Base-by-base conservation (phyloP, 352 stramenopile species). In the Pythium graminicola region DNA sequence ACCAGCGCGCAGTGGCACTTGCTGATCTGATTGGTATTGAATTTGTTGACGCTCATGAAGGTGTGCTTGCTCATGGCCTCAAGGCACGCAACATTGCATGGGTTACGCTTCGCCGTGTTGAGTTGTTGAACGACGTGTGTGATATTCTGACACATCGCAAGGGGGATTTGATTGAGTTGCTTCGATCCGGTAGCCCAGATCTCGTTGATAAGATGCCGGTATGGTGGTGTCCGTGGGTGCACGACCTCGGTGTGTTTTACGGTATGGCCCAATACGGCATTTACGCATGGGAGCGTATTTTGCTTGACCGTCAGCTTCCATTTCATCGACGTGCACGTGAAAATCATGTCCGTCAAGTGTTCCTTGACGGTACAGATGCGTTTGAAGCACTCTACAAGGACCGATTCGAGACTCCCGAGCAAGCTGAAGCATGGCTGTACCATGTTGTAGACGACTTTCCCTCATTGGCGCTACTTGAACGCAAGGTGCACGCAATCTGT, bases 211-310 rank as follows among this genome's bases (percentile, higher is more conserved):
- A 83, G 41, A 92, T 95, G 81, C 84, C 84, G 4, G 76, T 91
- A 26, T 95, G 84, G 84, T 95, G 84, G 84, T 95, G 84, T 57
- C 84, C 84, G 10, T 95, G 84, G 84, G 74, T 93, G 23, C 84
- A 95, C 50, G 84, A 95, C 46, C 52, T 89, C 16, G 78, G 69
- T 3, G 36, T 92, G 9, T 77, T 95, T 17, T 84, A 84, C 41
- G 84, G 79, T 24, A 90, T 95, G 76, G 82, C 83, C 38, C 70
- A 67, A 10, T 75, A 88, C 52, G 84, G 84, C 50, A 61, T 95
- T 24, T 82, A 67, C 23, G 78, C 69, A 6, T 93, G 82, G 82
- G 67, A 83, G 20, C 57, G 50, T n/a, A 81, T 88, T 10, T 53
- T 90, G 41, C 33, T 85, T 41, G 82, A 90, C 50, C 78, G 80